Conservation (phyloP, 2,329 filamentous ascomycete genomes). For the Ambrosiella beaveri region DNA sequence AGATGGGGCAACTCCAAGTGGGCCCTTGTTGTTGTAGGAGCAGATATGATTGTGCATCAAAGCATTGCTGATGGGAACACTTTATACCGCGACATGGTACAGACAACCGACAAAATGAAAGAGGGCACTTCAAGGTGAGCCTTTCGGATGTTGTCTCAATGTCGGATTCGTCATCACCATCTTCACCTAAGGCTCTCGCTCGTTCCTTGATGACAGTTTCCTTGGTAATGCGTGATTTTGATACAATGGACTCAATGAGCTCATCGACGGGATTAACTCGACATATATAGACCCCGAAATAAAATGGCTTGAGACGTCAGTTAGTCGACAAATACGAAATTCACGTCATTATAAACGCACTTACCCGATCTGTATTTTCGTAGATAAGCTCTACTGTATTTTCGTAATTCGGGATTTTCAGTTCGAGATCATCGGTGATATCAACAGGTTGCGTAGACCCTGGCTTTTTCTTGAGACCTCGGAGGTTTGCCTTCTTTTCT, state of each 20-base stretch:
- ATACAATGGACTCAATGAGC: slow-evolving; percentile 50
- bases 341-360: slow-evolving; percentile 17
- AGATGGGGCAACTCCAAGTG: slow-evolving; percentile 92
- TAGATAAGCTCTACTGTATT: slow-evolving; percentile 81
- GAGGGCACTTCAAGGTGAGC: slow-evolving; percentile 80
- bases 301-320: slow-evolving; percentile 42
- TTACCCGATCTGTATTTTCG: slow-evolving; percentile 73
- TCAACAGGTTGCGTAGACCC: slow-evolving; percentile 89
- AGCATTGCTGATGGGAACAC: slow-evolving; percentile 86
- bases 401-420: slow-evolving; percentile 46
- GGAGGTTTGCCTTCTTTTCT: slow-evolving; percentile 81
- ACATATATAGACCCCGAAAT: slow-evolving; percentile 58
- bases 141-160: slow-evolving; percentile 77
- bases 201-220: slow-evolving; percentile 69
- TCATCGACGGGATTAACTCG: slow-evolving; percentile 52
- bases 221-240: slow-evolving; percentile 57
- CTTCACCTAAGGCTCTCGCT: slow-evolving; percentile 28
- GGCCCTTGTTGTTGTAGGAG: slow-evolving; percentile 91
- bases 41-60: slow-evolving; percentile 81
- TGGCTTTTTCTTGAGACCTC: slow-evolving; percentile 88
- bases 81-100: slow-evolving; percentile 62
- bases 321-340: slow-evolving; percentile 13
- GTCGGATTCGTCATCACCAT: slow-evolving; percentile 40
- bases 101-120: slow-evolving; percentile 68
- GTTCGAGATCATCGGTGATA: slow-evolving; percentile 60